phyloP scores from a whole-genome alignment of 129 eudicot genomes.

The Kitagawia praeruptora region DNA sequence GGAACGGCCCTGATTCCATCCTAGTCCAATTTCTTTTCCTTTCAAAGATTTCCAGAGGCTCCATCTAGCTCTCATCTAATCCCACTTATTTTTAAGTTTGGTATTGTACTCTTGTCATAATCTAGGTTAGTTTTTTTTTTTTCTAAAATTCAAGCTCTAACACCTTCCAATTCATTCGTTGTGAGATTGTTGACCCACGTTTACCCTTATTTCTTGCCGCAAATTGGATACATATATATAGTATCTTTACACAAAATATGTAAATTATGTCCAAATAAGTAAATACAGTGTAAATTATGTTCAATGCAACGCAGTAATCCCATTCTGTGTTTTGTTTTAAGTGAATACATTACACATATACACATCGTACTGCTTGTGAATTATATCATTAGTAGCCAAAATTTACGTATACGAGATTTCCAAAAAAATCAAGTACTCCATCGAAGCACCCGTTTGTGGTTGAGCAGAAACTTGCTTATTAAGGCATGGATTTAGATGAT shows the following conservation, averaged over 20 bases:
- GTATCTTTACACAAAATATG: too few species aligned
- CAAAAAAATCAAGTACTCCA: constrained; percentile 3
- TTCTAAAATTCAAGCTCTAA: background rate
- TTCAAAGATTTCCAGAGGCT: background rate
- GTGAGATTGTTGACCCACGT: background rate
- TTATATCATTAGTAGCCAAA: background rate
- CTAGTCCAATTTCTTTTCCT: background rate
- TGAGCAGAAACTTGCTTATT: background rate
- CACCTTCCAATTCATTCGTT: background rate
- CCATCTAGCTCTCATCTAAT: background rate
- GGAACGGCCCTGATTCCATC: background rate
- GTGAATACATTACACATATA: background rate
- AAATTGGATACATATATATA: too few species aligned
- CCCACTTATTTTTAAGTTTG: background rate
- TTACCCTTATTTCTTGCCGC: background rate
- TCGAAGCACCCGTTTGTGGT: background rate
- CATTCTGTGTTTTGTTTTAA: background rate
- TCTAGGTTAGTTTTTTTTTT: too few species aligned
- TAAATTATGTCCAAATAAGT: too few species aligned
- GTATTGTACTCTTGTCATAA: background rate
- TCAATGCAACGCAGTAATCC: background rate
- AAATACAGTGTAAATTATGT: background rate
- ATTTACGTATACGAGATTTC: background rate
- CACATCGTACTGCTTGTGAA: background rate
- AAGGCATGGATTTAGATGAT: background rate